Evolutionary conservation across 2,329 filamentous ascomycete genomes (phyloP), one percentile per base, ranked within the genome.

Genomic region (Lasiodiplodia hormozganensis): DNA sequence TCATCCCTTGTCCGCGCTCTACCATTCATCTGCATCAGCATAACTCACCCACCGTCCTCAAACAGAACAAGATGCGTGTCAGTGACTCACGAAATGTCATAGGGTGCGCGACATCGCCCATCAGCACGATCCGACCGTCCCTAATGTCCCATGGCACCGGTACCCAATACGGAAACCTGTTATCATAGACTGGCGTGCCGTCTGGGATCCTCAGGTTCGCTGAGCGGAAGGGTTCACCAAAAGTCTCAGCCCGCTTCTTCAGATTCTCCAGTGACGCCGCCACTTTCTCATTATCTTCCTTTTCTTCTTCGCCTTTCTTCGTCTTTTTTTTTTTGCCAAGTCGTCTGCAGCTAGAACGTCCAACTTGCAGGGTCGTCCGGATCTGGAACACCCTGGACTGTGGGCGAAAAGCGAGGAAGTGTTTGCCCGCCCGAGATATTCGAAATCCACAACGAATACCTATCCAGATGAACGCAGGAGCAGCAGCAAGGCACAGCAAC

Each of bases 1-100:
- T 85, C 21, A 85, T 75, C 0, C 82, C 83, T 72, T 85, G 83
- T 0, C 82, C 83, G 21, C 83, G 78, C 60, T 80, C 76, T 79
- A 51, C 14, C 34, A n/a, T 58, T 12, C 28, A 12, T n/a, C 25
- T 28, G 25, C 25, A 21, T 57, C 11, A 56, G 54, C 23, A 51
- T 4, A 8, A 51, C 7, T 38, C 25, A 6, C 25, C 25, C 4
- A 28, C 25, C 1, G 25, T 28, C 25, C 25, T 28, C 25, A 28
- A 5, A 28, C 25, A 28, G 25, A 28, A 28, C 25, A 28, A 28
- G 25, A 28, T 28, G 25, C 25, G 25, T 28, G 25, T 28, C 25
- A 28, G 25, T 28, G 5, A 23, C 60, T 51, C 31, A 72, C 54
- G 78, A 60, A 78, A 80, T 1, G 78, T 80, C 79, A 82, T 82